Conservation (phyloP, 2,329 filamentous ascomycete genomes). For the Monosporascus ibericus region DNA sequence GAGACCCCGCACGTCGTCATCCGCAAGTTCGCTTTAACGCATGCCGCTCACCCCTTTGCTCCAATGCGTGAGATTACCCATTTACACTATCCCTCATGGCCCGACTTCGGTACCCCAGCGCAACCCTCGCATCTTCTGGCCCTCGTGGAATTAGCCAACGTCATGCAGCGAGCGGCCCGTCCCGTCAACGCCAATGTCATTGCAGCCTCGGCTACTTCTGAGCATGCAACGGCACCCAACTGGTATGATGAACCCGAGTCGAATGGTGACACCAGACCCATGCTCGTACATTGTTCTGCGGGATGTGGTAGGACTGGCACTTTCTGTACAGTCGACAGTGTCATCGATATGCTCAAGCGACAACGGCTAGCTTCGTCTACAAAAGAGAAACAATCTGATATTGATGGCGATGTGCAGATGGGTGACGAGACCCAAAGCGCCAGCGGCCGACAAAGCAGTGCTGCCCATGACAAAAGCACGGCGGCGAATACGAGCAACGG, state of each 20-base stretch:
- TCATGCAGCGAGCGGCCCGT: conserved; percentile 56
- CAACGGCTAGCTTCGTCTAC: conserved; percentile 46
- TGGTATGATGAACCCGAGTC: conserved; percentile 57
- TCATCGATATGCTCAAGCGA: conserved; percentile 94
- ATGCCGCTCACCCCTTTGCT: conserved; percentile 70
- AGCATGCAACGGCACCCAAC: conserved; percentile 29
- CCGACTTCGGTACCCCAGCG: conserved; percentile 89
- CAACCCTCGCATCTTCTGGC: conserved; percentile 81
- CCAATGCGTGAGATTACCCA: conserved; percentile 91
- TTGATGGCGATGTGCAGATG: conserved; percentile 45
- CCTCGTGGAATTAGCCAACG: conserved; percentile 81
- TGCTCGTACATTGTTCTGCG: conserved; percentile 92
- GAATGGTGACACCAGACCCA: conserved; percentile 52
- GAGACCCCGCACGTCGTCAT: conserved; percentile 74
- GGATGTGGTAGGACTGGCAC: conserved; percentile 94
- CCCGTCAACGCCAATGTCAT: conserved; percentile 39
- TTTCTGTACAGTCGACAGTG: conserved; percentile 93
- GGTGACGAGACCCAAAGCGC: conserved; percentile 20
- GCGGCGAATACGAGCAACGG: conserved; percentile 1
- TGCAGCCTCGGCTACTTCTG: conserved; percentile 22
- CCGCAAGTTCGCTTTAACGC: conserved; percentile 78
- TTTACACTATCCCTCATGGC: conserved; percentile 93
- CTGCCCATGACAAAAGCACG: conserved; percentile 4
- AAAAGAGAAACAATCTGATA: conserved; percentile 20
- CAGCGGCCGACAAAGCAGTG: conserved; percentile 13